Percentiles rank a stretch among this genome's conserved stretches.
Conservation (phyloP, 495 filamentous ascomycete genomes). For the Penicillium mononematosum region DNA sequence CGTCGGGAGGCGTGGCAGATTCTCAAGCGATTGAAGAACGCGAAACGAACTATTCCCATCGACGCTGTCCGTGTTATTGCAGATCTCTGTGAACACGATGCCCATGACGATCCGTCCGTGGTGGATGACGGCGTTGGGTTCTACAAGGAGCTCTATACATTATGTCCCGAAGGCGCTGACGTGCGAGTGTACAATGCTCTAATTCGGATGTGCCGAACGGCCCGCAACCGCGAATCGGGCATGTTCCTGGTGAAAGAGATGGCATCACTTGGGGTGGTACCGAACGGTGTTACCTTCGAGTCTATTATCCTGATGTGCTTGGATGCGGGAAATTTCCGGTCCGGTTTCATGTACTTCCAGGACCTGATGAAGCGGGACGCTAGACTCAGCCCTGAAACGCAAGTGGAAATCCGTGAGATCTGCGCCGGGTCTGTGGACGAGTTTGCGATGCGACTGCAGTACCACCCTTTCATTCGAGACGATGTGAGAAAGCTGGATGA, state of each 20-base stretch:
- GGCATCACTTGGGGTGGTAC: constrained; percentile 57
- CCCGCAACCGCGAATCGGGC: constrained; percentile 51
- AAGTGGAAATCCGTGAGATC: constrained; percentile 30
- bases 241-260: constrained; percentile 76
- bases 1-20: constrained; percentile 49
- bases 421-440: constrained; percentile 30
- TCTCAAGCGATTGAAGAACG: constrained; percentile 50
- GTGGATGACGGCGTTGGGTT: constrained; percentile 57
- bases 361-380: constrained; percentile 36
- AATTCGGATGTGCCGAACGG: constrained; percentile 57
- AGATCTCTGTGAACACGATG: constrained; percentile 34
- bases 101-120: constrained; percentile 25
- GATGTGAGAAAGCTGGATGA: constrained; percentile 15
- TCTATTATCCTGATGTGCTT: constrained; percentile 65
- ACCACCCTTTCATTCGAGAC: constrained; percentile 29
- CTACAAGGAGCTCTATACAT: constrained; percentile 67
- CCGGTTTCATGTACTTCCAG: constrained; percentile 42
- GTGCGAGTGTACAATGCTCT: constrained; percentile 66
- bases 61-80: constrained; percentile 32
- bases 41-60: constrained; percentile 31
- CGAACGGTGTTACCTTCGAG: constrained; percentile 64
- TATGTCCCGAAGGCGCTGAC: constrained; percentile 59
- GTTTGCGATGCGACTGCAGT: constrained; percentile 32
- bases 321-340: constrained; percentile 38
- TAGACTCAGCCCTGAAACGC: constrained; percentile 22